Conservation (phyloP, 2,329 filamentous ascomycete genomes). For the Clarireedia sp. region DNA sequence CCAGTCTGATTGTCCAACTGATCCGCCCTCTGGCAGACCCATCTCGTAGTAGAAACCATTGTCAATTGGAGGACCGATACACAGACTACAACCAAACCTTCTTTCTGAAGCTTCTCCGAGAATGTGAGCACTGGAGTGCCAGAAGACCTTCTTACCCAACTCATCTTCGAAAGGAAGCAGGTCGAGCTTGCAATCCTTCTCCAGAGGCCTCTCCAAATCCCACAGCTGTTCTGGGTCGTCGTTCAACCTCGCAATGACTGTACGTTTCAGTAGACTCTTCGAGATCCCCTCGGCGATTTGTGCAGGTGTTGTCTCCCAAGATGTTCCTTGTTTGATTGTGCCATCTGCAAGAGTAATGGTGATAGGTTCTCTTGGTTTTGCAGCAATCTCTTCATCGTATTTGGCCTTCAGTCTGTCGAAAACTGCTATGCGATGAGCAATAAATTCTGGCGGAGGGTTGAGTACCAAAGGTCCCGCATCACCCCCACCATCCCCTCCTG, state of each 20-base stretch:
- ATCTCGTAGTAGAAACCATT: conserved; percentile 98
- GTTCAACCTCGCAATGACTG: conserved; percentile 78
- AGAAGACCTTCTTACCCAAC: conserved; percentile 85
- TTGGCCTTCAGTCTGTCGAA: conserved; percentile 85
- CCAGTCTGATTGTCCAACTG: conserved; percentile 71
- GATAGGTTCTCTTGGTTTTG: conserved; percentile 66
- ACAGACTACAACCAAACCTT: conserved; percentile 83
- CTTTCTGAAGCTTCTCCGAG: conserved; percentile 92
- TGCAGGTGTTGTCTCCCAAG: conserved; percentile 86
- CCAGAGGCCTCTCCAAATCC: conserved; percentile 86
- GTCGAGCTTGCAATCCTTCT: conserved; percentile 78
- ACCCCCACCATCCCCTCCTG: conserved; percentile 40
- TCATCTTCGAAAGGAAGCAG: conserved; percentile 71
- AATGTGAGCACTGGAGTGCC: conserved; percentile 93
- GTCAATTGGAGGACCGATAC: conserved; percentile 85
- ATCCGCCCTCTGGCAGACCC: conserved; percentile 64
- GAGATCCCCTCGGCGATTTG: conserved; percentile 71
- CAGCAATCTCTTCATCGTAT: conserved; percentile 67
- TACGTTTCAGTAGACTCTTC: conserved; percentile 79
- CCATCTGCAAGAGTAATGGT: conserved; percentile 67
- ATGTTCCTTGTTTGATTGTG: conserved; percentile 62
- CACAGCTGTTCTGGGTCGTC: conserved; percentile 65
- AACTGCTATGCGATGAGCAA: conserved; percentile 74
- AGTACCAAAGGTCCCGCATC: conserved; percentile 38
- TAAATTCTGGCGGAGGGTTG: conserved; percentile 60